These are phyloP conservation scores for Globisporangium perplexum DNA, from an alignment of 352 stramenopile species.

Conservation along the genomic window DNA sequence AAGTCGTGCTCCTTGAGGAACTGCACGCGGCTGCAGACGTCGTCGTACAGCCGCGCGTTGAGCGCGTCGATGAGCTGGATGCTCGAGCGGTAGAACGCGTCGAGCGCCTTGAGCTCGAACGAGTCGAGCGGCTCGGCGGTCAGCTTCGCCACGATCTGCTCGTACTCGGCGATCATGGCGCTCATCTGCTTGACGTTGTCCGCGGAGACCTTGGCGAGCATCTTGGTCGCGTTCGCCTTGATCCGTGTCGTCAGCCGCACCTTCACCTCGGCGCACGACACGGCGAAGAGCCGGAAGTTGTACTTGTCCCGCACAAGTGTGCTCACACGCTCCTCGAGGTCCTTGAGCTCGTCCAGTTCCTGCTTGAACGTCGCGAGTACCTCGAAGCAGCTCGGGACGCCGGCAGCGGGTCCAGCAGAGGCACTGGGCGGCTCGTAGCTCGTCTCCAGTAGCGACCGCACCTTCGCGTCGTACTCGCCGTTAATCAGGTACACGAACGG, in stretches of 20 bases:
- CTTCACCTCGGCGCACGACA: conserved; percentile 88
- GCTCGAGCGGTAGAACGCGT: conserved; percentile 80
- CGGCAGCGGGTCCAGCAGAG: background rate
- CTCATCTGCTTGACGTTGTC: conserved; percentile 89
- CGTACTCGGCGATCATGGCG: conserved; percentile 80
- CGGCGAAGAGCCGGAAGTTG: conserved; percentile 86
- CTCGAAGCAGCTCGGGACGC: conserved; percentile 27
- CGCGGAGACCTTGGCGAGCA: conserved; percentile 79
- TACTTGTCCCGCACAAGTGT: conserved; percentile 77
- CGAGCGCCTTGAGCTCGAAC: conserved; percentile 85
- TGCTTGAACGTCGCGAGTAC: conserved; percentile 35
- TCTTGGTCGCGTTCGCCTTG: conserved; percentile 50
- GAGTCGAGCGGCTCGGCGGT: conserved; percentile 87
- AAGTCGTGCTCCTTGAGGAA: conserved; percentile 90
- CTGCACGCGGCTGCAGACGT: conserved; percentile 70
- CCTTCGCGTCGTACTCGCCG: conserved; percentile 61
- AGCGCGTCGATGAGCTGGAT: conserved; percentile 67
- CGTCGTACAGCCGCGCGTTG: conserved; percentile 67
- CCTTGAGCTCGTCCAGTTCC: conserved; percentile 53
- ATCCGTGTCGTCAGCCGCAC: conserved; percentile 70
- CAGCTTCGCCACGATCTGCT: conserved; percentile 84
- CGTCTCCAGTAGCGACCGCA: conserved; percentile 45
- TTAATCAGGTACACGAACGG: conserved; percentile 78
- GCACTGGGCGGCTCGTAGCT: background rate
- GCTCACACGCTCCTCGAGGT: conserved; percentile 38